These are phyloP conservation scores for Sporothrix pallida DNA, from an alignment of 2,329 filamentous ascomycete genomes.

Conservation along the genomic window DNA sequence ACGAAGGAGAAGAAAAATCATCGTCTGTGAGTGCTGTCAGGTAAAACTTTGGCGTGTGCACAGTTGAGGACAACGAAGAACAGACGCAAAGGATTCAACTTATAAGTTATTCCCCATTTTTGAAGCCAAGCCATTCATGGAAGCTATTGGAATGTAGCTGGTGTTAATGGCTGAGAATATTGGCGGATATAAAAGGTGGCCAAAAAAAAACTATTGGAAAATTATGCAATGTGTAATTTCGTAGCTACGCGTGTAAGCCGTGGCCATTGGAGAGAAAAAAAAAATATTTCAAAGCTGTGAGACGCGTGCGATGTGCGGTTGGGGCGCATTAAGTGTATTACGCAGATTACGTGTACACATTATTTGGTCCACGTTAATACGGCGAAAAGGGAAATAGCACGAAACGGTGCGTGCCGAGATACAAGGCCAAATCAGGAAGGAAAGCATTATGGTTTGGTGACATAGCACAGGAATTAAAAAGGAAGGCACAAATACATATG, in stretches of 20 bases:
- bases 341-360: background rate
- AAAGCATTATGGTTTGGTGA: background rate
- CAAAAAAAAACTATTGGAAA: conserved; percentile 6
- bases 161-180: background rate
- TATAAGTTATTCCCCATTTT: background rate
- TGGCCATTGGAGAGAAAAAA: background rate
- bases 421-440: background rate
- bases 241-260: background rate
- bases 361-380: background rate
- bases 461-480: background rate
- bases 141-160: background rate
- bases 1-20: background rate
- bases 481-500: background rate
- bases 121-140: background rate
- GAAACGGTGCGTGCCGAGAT: conserved; percentile 3
- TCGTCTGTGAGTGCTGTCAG: background rate
- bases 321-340: background rate
- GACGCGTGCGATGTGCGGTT: background rate
- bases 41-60: background rate
- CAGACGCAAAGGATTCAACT: background rate
- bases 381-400: background rate
- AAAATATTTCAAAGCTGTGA: background rate
- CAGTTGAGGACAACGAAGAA: background rate
- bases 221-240: background rate
- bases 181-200: background rate